phyloP scores from a whole-genome alignment of 257 asterid genomes.

The Hygrophila difformis region DNA sequence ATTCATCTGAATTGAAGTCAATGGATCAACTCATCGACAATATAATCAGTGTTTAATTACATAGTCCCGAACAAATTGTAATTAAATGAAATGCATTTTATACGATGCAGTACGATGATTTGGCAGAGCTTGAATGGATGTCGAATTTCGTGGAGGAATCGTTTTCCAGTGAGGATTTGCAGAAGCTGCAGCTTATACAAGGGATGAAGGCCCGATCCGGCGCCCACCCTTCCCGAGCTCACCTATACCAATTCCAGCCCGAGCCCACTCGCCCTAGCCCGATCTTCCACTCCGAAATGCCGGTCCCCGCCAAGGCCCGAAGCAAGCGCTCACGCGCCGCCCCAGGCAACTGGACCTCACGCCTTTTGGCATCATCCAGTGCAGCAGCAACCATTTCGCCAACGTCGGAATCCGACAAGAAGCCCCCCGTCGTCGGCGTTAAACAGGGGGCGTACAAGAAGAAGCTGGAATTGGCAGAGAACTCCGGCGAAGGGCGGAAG shows the following conservation, averaged over 20 bases:
- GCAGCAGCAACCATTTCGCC: neutral
- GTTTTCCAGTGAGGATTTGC: constrained; percentile 61
- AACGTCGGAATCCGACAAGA: constrained; percentile 34
- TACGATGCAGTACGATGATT: constrained; percentile 52
- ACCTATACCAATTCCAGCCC: constrained; percentile 44
- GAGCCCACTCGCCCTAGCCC: constrained; percentile 27
- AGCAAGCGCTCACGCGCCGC: constrained; percentile 92
- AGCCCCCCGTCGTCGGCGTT: constrained; percentile 14
- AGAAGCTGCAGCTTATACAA: constrained; percentile 51
- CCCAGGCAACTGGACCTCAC: constrained; percentile 78
- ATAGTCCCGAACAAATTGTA: too few relatives aligned
- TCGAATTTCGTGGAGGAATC: constrained; percentile 84
- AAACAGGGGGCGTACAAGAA: constrained; percentile 13
- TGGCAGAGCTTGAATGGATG: constrained; percentile 91
- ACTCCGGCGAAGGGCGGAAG: constrained; percentile 44
- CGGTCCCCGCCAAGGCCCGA: constrained; percentile 88
- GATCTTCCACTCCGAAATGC: constrained; percentile 31
- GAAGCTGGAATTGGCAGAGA: constrained; percentile 28
- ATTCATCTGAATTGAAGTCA: too few relatives aligned
- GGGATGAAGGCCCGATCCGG: constrained; percentile 42
- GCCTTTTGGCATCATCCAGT: constrained; percentile 40
- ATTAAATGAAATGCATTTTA: too few relatives aligned
- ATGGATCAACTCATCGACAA: too few relatives aligned
- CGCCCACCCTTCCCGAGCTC: constrained; percentile 22
- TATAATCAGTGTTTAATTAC: neutral